Evolutionary conservation across 2,329 filamentous ascomycete species (phyloP).

Genomic region (Paracamarosporium sp.): DNA sequence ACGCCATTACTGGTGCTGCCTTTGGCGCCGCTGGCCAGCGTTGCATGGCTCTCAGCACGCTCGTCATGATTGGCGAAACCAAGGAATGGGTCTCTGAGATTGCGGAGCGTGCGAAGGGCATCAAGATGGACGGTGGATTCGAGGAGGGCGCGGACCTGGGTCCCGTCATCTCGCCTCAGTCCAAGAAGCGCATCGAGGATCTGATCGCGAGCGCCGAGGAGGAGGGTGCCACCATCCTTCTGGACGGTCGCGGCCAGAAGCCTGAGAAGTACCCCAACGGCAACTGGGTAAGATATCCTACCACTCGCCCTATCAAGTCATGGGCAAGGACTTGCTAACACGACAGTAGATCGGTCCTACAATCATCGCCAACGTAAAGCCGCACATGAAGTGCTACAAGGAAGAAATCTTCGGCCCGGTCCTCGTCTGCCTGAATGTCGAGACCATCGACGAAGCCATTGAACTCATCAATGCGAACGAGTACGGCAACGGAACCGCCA

Average conservation of each 20-base stretch:
- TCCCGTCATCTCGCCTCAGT: constrained; percentile 80
- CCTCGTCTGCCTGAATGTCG: constrained; percentile 79
- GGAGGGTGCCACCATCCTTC: constrained; percentile 81
- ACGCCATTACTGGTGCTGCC: constrained; percentile 81
- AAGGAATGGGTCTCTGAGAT: constrained; percentile 83
- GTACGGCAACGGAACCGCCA: constrained; percentile 85
- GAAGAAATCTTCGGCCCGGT: constrained; percentile 89
- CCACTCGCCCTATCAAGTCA: not conserved
- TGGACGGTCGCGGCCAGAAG: constrained; percentile 78
- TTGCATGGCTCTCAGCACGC: constrained; percentile 84
- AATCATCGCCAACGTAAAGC: constrained; percentile 81
- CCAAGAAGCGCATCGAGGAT: constrained; percentile 78
- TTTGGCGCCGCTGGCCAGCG: constrained; percentile 86
- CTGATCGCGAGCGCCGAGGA: constrained; percentile 78
- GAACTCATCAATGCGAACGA: constrained; percentile 84
- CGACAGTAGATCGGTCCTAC: constrained; percentile 75
- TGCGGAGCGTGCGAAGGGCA: constrained; percentile 74
- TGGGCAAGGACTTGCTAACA: not conserved
- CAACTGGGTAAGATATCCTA: constrained; percentile 67
- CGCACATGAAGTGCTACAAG: constrained; percentile 82
- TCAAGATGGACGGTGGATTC: constrained; percentile 81
- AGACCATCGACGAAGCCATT: constrained; percentile 80
- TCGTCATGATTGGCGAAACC: constrained; percentile 84
- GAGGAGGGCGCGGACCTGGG: constrained; percentile 81
- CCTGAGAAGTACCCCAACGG: constrained; percentile 82